Evolutionary conservation across 768 basidiomycete genomes (phyloP).

Genomic region (Kwoniella shandongensis): DNA sequence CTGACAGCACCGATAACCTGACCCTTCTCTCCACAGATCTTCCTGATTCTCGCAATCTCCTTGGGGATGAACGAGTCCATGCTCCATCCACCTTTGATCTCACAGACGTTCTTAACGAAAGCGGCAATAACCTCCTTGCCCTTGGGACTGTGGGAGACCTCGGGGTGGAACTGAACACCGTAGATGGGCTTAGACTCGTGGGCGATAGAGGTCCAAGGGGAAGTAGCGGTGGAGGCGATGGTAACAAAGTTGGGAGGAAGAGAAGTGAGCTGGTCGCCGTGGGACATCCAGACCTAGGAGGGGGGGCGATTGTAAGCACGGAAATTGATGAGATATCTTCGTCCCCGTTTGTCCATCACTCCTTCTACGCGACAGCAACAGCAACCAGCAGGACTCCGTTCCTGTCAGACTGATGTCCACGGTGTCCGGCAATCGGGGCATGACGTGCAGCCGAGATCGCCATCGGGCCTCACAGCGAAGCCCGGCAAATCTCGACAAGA

Average conservation of each 20-base stretch:
- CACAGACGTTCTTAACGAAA: conserved; percentile 82
- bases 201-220: conserved; percentile 89
- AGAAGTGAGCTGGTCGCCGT: conserved; percentile 86
- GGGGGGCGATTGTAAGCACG: background rate
- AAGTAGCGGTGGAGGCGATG: conserved; percentile 80
- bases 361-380: too few species aligned
- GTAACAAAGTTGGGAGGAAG: conserved; percentile 80
- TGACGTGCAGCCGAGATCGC: too few species aligned
- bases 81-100: conserved; percentile 80
- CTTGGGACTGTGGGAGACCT: conserved; percentile 89
- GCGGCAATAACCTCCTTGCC: conserved; percentile 85
- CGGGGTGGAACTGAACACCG: conserved; percentile 98
- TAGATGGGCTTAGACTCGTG: conserved; percentile 86
- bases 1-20: conserved; percentile 97
- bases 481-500: too few species aligned
- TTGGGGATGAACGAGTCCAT: conserved; percentile 99
- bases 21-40: conserved; percentile 89
- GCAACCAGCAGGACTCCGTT: too few species aligned
- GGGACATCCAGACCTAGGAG: conserved; percentile 97
- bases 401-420: too few species aligned
- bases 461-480: too few species aligned
- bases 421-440: too few species aligned
- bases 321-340: too few species aligned
- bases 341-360: too few species aligned
- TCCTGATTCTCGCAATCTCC: conserved; percentile 87